Evolutionary conservation across 2,329 filamentous ascomycete genomes (phyloP).

Genomic region (Hypoxylon sp.): DNA sequence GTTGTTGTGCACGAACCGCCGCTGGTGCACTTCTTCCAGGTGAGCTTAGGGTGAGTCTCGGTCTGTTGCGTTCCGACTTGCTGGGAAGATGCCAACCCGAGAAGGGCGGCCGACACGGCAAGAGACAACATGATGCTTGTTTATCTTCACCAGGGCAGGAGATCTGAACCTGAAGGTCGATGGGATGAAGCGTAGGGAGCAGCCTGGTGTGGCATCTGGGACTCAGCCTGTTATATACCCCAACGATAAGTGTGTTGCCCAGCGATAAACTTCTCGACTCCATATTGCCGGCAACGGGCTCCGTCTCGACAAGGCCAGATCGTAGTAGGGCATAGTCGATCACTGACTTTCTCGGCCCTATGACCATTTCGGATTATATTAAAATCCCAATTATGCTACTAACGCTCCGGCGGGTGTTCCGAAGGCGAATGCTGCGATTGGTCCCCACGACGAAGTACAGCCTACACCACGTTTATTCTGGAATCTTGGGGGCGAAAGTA

Average conservation of each 20-base stretch:
- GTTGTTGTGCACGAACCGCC: conserved; percentile 62
- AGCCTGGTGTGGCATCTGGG: conserved; percentile 34
- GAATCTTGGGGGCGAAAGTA: conserved; percentile 34
- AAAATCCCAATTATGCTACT: conserved; percentile 40
- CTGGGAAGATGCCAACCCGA: conserved; percentile 60
- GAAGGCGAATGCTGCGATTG: conserved; percentile 29
- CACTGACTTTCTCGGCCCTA: conserved; percentile 40
- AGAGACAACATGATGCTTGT: conserved; percentile 52
- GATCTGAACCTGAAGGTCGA: conserved; percentile 36
- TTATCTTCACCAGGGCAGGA: conserved; percentile 38
- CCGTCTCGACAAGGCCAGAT: conserved; percentile 47
- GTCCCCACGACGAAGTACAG: conserved; percentile 27
- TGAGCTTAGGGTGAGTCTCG: conserved; percentile 64
- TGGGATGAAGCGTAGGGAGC: conserved; percentile 32
- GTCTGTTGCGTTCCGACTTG: conserved; percentile 59
- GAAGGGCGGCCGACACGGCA: conserved; percentile 53
- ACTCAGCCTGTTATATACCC: conserved; percentile 47
- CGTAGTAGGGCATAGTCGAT: conserved; percentile 39
- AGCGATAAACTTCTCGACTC: conserved; percentile 30
- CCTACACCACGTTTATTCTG: conserved; percentile 30
- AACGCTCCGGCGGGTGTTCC: conserved; percentile 43
- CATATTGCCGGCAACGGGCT: conserved; percentile 39
- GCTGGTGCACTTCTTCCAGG: conserved; percentile 63
- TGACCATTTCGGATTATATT: conserved; percentile 47
- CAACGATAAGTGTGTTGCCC: conserved; percentile 14